Evolutionary conservation across 805 yeast species (phyloP).

Genomic region (Lachancea thermotolerans): DNA sequence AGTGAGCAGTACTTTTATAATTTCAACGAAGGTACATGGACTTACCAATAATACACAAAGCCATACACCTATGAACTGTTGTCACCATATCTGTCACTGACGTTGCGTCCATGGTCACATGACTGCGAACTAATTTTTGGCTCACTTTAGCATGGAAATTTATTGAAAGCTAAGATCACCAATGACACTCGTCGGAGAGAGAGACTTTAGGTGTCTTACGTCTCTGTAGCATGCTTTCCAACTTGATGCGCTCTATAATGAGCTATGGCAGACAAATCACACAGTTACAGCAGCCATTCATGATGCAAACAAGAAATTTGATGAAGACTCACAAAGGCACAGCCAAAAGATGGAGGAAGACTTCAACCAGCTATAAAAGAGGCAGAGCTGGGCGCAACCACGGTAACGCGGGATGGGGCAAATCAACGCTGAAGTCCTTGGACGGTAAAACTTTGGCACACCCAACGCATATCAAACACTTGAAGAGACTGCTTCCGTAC

Average conservation of each 20-base stretch:
- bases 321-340: constrained; percentile 84
- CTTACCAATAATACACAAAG: not conserved
- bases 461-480: constrained; percentile 50
- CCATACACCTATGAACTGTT: not conserved
- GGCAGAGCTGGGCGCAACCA: constrained; percentile 84
- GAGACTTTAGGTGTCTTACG: too few species aligned
- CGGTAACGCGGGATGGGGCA: constrained; percentile 86
- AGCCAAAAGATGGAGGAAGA: constrained; percentile 78
- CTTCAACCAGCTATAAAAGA: constrained; percentile 59
- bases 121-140: not conserved
- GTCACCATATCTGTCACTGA: not conserved
- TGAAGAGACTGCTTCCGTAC: constrained; percentile 49
- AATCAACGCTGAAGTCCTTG: constrained; percentile 50
- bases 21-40: too few species aligned
- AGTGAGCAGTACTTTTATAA: too few species aligned
- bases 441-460: constrained; percentile 54
- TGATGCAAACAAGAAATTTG: constrained; percentile 28
- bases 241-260: constrained; percentile 1
- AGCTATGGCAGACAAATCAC: not conserved
- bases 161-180: too few species aligned
- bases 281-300: constrained; percentile 1
- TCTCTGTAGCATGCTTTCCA: not conserved
- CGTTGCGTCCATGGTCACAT: not conserved
- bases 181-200: too few species aligned
- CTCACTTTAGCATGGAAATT: not conserved